These are phyloP conservation scores for Boletales sp. DNA, from an alignment of 768 basidiomycete genomes.

Conservation along the genomic window DNA sequence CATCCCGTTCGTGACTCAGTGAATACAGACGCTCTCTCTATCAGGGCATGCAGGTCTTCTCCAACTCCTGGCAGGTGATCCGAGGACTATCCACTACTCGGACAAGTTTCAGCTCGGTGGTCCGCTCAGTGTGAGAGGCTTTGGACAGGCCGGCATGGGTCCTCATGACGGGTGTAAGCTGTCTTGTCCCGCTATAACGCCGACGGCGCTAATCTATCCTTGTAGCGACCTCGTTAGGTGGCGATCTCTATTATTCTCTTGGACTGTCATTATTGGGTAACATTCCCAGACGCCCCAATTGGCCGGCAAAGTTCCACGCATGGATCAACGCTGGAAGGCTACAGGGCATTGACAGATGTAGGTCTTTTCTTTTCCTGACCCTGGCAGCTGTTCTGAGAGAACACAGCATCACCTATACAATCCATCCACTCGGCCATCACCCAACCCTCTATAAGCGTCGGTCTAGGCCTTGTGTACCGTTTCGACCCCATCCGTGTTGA, in stretches of 20 bases:
- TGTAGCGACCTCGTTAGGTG: conserved; percentile 80
- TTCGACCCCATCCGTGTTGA: conserved; percentile 85
- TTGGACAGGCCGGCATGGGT: conserved; percentile 73
- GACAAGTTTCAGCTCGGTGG: conserved; percentile 96
- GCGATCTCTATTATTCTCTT: conserved; percentile 75
- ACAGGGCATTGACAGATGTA: conserved; percentile 56
- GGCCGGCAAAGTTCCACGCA: conserved; percentile 79
- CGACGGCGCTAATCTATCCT: not conserved
- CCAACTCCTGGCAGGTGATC: conserved; percentile 51
- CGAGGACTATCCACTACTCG: conserved; percentile 47
- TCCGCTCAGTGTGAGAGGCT: conserved; percentile 77
- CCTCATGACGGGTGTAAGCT: conserved; percentile 66
- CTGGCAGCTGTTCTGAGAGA: no score
- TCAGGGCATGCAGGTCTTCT: conserved; percentile 70
- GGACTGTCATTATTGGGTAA: conserved; percentile 75
- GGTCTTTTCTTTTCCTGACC: conserved; percentile 9
- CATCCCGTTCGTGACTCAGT: no score
- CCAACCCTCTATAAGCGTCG: conserved; percentile 66
- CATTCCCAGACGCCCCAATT: conserved; percentile 67
- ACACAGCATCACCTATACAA: conserved; percentile 4
- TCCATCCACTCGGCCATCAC: conserved; percentile 18
- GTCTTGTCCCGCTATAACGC: not conserved
- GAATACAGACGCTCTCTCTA: conserved; percentile 66
- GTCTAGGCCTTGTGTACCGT: conserved; percentile 78
- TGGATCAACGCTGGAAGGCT: conserved; percentile 83